These are phyloP conservation scores for Trichosporon ovoides DNA, from an alignment of 1,284 basidiomycete genomes.

Conservation along the genomic window DNA sequence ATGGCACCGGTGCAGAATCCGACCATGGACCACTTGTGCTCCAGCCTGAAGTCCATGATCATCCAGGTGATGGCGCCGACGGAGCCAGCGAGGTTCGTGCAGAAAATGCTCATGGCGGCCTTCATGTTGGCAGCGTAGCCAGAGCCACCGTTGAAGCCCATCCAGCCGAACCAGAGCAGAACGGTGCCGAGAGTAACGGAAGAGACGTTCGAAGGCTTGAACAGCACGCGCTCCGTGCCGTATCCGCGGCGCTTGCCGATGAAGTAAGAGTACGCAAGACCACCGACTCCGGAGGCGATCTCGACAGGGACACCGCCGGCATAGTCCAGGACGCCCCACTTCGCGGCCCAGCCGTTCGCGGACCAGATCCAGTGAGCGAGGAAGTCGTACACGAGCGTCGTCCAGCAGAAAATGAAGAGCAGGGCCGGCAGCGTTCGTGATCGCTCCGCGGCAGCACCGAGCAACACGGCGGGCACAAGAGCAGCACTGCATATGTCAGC, in stretches of 20 bases:
- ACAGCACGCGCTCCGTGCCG: constrained; percentile 77
- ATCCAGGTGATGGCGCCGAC: constrained; percentile 77
- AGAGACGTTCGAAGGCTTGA: constrained; percentile 85
- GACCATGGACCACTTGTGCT: constrained; percentile 72
- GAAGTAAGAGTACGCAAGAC: constrained; percentile 73
- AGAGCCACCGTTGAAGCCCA: constrained; percentile 59
- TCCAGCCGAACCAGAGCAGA: constrained; percentile 83
- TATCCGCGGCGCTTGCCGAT: constrained; percentile 56
- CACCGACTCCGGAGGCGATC: constrained; percentile 80
- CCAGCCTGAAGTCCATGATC: constrained; percentile 74
- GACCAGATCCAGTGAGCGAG: constrained; percentile 74
- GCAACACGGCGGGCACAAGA: constrained; percentile 53
- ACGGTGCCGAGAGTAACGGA: constrained; percentile 75
- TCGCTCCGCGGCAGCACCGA: constrained; percentile 72
- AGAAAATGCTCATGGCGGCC: constrained; percentile 79
- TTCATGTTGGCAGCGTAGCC: constrained; percentile 87
- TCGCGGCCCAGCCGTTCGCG: constrained; percentile 75
- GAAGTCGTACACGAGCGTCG: constrained; percentile 60
- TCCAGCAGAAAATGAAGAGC: constrained; percentile 81
- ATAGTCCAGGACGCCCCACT: constrained; percentile 78
- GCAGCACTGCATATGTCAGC: constrained; percentile 31
- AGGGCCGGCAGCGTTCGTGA: constrained; percentile 81
- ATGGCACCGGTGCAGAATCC: constrained; percentile 73
- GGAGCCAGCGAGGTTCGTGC: constrained; percentile 62
- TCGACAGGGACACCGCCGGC: constrained; percentile 87